Evolutionary conservation across 2,329 filamentous ascomycete genomes (phyloP).

Genomic region (Sphaerulina vaccinii): DNA sequence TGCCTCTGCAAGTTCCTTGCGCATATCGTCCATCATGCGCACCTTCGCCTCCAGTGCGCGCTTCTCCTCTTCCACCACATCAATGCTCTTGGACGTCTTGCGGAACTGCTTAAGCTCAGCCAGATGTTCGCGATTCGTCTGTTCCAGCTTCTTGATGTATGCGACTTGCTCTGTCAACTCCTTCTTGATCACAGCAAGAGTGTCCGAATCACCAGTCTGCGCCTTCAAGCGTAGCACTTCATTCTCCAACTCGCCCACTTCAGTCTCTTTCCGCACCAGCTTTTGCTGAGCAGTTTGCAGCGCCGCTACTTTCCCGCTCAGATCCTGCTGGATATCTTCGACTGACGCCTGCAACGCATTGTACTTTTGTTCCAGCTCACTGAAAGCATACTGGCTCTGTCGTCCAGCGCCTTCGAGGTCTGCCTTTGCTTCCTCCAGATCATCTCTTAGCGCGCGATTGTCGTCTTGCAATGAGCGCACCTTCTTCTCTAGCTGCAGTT

Average conservation of each 20-base stretch:
- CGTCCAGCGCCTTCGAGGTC: slow-evolving; percentile 68
- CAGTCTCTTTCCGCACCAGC: slow-evolving; percentile 65
- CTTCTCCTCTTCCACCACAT: slow-evolving; percentile 95
- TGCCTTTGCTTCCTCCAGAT: slow-evolving; percentile 78
- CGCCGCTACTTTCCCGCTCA: slow-evolving; percentile 55
- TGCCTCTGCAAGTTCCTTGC: slow-evolving; percentile 75
- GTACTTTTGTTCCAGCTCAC: slow-evolving; percentile 62
- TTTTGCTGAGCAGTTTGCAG: slow-evolving; percentile 64
- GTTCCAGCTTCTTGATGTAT: slow-evolving; percentile 84
- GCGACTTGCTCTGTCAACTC: slow-evolving; percentile 88
- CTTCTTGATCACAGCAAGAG: slow-evolving; percentile 77
- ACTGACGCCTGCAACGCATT: slow-evolving; percentile 53
- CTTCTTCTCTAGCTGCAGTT: slow-evolving; percentile 54
- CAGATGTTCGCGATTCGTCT: slow-evolving; percentile 74
- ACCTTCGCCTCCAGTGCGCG: slow-evolving; percentile 74
- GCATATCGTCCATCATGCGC: slow-evolving; percentile 69
- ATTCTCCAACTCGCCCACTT: slow-evolving; percentile 73
- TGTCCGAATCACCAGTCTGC: slow-evolving; percentile 82
- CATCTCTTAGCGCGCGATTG: slow-evolving; percentile 72
- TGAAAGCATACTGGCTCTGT: slow-evolving; percentile 59
- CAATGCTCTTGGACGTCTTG: slow-evolving; percentile 79
- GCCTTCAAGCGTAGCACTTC: slow-evolving; percentile 82
- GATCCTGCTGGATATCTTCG: slow-evolving; percentile 61
- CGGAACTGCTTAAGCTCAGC: slow-evolving; percentile 78
- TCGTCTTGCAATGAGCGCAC: slow-evolving; percentile 63